A percentile compares a stretch with the other conserved stretches of the same genome.
These are phyloP conservation scores for Letharia columbiana DNA, from an alignment of 495 filamentous ascomycete genomes.

Conservation along the genomic window DNA sequence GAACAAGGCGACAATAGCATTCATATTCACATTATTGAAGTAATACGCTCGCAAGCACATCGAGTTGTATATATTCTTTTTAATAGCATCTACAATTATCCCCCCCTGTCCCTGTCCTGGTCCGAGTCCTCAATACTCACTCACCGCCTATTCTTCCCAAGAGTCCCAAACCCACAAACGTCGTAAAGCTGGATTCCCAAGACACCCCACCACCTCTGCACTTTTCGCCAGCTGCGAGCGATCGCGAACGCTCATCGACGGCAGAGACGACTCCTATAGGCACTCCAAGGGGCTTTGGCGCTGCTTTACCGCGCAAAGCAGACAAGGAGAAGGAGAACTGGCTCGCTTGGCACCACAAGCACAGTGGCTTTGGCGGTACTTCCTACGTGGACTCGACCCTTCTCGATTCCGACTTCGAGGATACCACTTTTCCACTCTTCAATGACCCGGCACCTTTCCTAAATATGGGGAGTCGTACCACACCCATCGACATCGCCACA, in stretches of 20 bases:
- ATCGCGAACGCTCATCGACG: constrained; percentile 37
- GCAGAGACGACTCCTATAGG: constrained; percentile 38
- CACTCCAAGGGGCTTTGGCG: constrained; percentile 39
- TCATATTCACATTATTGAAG: too few relatives aligned
- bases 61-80: constrained; percentile 3
- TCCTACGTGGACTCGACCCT: constrained; percentile 33
- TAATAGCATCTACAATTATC: constrained; percentile 14
- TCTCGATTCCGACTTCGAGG: constrained; percentile 34
- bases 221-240: constrained; percentile 35
- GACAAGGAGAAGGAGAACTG: constrained; percentile 36
- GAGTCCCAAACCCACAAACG: neutral
- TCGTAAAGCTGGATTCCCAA: constrained; percentile 41
- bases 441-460: constrained; percentile 28
- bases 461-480: constrained; percentile 44
- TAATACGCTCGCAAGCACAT: neutral
- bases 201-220: constrained; percentile 36
- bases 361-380: constrained; percentile 27
- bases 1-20: neutral
- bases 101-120: neutral
- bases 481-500: constrained; percentile 59
- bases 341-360: constrained; percentile 34
- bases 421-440: constrained; percentile 40
- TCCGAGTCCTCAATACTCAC: neutral
- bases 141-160: constrained; percentile 16
- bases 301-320: constrained; percentile 34